Percentiles rank a stretch among this genome's conserved stretches.
phyloP scores from a whole-genome alignment of 306 rosid genomes.

The Comarum palustre region DNA sequence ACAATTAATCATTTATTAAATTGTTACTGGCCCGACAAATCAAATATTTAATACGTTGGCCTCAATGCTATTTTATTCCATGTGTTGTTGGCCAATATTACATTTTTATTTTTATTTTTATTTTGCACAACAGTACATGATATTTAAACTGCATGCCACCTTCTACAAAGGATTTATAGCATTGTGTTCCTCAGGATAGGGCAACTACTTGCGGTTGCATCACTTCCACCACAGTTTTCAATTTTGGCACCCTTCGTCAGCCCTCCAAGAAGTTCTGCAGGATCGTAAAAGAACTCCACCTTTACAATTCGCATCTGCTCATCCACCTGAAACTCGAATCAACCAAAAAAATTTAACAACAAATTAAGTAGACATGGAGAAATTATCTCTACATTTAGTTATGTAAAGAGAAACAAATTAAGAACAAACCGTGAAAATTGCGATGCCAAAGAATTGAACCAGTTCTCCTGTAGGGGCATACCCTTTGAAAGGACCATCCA shows the following conservation, averaged over 20 bases:
- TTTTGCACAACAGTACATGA: background rate
- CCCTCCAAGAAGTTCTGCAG: constrained; percentile 50
- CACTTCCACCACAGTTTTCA: constrained; percentile 28
- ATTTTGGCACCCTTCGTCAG: constrained; percentile 36
- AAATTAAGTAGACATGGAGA: background rate
- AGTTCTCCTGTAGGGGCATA: constrained; percentile 51
- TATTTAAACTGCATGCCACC: constrained; percentile 18
- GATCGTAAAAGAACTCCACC: constrained; percentile 65
- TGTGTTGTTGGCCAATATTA: background rate
- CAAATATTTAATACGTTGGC: too few relatives aligned
- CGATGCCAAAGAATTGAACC: constrained; percentile 48
- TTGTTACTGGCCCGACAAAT: too few relatives aligned
- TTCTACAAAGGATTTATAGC: background rate
- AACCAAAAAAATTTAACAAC: background rate
- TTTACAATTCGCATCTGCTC: constrained; percentile 43
- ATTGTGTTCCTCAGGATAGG: constrained; percentile 44
- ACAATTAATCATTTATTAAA: too few relatives aligned
- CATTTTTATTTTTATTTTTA: background rate
- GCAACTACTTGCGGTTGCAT: constrained; percentile 31
- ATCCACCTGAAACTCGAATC: constrained; percentile 38
- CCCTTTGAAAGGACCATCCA: constrained; percentile 76
- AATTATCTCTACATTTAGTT: background rate
- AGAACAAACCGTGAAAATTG: constrained; percentile 40
- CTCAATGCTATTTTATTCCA: too few relatives aligned
- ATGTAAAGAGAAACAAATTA: background rate